A percentile compares a stretch with the other conserved stretches of the same genome.
Evolutionary conservation across 2,329 filamentous ascomycete genomes (phyloP).

Genomic region (Ascocoryne sarcoides): DNA sequence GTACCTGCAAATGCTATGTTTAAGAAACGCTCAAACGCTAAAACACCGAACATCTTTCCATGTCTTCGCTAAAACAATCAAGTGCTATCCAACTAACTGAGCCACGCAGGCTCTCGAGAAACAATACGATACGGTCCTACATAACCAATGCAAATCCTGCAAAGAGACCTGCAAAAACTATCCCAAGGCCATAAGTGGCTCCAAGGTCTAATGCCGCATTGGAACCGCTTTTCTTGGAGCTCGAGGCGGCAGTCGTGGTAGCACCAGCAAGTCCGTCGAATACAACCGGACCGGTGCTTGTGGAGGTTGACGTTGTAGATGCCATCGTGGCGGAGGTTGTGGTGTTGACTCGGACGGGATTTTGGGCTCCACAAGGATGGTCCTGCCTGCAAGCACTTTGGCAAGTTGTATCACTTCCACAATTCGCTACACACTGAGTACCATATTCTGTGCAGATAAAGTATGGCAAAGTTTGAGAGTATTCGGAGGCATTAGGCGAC

Average conservation of each 20-base stretch:
- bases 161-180: constrained; percentile 45
- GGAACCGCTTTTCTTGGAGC: constrained; percentile 27
- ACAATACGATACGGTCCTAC: constrained; percentile 25
- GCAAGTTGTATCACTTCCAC: constrained; percentile 50
- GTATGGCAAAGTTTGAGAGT: constrained; percentile 70
- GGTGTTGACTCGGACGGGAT: constrained; percentile 51
- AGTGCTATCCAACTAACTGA: too few species aligned
- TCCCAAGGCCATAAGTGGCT: constrained; percentile 45
- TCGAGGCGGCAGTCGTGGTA: constrained; percentile 15
- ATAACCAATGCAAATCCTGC: constrained; percentile 48
- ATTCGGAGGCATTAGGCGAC: constrained; percentile 65
- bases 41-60: not conserved
- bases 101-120: not conserved
- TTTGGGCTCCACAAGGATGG: constrained; percentile 62
- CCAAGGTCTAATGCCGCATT: constrained; percentile 40
- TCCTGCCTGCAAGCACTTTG: constrained; percentile 51
- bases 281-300: constrained; percentile 24
- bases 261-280: constrained; percentile 36
- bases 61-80: not conserved
- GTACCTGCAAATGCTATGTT: not conserved
- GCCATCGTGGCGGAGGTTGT: constrained; percentile 36
- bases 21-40: not conserved
- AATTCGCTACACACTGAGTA: constrained; percentile 55
- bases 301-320: constrained; percentile 31
- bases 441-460: constrained; percentile 66